Percentiles rank a stretch among this genome's conserved stretches.
Conservation (phyloP, 345 rosid genomes). For the Hevea brasiliensis region DNA sequence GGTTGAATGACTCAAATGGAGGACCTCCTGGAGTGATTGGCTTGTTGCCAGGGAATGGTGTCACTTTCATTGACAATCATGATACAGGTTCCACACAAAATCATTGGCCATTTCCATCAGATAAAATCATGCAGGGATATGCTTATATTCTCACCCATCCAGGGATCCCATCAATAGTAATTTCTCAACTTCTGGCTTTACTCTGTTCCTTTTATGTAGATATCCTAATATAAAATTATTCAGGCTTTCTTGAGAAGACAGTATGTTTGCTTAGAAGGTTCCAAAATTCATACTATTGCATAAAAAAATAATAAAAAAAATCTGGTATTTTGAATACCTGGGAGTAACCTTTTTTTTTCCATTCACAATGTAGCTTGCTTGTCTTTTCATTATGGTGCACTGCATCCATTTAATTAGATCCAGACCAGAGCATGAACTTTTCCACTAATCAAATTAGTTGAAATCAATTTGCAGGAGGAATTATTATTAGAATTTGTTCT, state of each 20-base stretch:
- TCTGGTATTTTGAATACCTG: neutral
- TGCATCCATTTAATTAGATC: too few relatives aligned
- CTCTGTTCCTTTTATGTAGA: neutral
- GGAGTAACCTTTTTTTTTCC: neutral
- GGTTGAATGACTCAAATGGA: slow-evolving; percentile 62
- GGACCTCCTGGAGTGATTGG: slow-evolving; percentile 75
- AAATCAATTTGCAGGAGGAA: too few relatives aligned
- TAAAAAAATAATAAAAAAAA: too few relatives aligned
- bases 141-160: slow-evolving; percentile 84
- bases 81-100: slow-evolving; percentile 64
- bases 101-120: slow-evolving; percentile 65
- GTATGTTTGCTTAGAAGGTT: neutral
- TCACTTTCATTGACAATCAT: slow-evolving; percentile 78
- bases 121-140: slow-evolving; percentile 80
- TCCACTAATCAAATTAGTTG: too few relatives aligned
- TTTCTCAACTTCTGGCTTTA: slow-evolving; percentile 9
- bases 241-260: neutral
- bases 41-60: slow-evolving; percentile 59
- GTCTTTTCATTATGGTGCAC: too few relatives aligned
- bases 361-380: too few relatives aligned
- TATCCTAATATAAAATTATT: neutral
- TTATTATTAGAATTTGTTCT: neutral
- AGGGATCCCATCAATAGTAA: slow-evolving; percentile 69
- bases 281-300: neutral
- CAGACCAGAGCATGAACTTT: too few relatives aligned